A percentile compares a stretch with the other conserved stretches of the same genome.
phyloP scores from a whole-genome alignment of 192 early-diverging fungal genomes.

The Coemansia sp. region DNA sequence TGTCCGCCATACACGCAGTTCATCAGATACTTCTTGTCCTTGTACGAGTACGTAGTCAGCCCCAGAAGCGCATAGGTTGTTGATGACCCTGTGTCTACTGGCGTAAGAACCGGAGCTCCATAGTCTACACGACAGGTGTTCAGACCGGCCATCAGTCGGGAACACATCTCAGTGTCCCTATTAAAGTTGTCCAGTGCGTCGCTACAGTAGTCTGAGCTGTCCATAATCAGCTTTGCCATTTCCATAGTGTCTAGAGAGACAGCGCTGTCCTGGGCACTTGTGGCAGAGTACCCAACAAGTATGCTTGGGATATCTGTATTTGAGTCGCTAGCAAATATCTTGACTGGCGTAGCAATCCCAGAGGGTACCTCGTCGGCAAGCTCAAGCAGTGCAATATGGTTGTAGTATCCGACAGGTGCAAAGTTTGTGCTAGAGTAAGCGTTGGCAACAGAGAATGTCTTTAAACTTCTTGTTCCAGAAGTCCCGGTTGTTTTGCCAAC shows the following conservation, averaged over 20 bases:
- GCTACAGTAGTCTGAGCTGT: conserved; percentile 3
- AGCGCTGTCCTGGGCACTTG: conserved; percentile 1
- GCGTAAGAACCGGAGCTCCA: conserved; percentile 14
- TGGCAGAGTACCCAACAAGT: conserved; percentile 8
- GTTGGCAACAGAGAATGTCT: conserved; percentile 1
- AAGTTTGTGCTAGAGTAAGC: background rate
- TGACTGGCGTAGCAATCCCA: conserved; percentile 6
- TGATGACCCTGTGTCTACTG: background rate
- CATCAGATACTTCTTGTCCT: background rate
- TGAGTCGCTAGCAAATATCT: conserved; percentile 13
- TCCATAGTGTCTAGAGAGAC: conserved; percentile 6
- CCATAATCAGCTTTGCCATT: background rate
- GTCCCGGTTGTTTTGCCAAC: conserved; percentile 8
- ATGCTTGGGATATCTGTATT: conserved; percentile 6
- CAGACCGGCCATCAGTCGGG: background rate
- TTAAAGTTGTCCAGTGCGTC: conserved; percentile 3
- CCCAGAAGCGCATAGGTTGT: conserved; percentile 10
- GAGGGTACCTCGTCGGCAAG: conserved; percentile 11
- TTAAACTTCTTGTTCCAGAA: conserved; percentile 2
- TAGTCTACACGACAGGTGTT: conserved; percentile 15
- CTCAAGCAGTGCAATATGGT: conserved; percentile 11
- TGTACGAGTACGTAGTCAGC: conserved; percentile 11
- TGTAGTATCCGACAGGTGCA: conserved; percentile 5
- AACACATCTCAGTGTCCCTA: conserved; percentile 11
- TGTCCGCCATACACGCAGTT: background rate